These are phyloP conservation scores for Fomitopsis pinicola DNA, from an alignment of 1,284 basidiomycete species.

Conservation along the genomic window DNA sequence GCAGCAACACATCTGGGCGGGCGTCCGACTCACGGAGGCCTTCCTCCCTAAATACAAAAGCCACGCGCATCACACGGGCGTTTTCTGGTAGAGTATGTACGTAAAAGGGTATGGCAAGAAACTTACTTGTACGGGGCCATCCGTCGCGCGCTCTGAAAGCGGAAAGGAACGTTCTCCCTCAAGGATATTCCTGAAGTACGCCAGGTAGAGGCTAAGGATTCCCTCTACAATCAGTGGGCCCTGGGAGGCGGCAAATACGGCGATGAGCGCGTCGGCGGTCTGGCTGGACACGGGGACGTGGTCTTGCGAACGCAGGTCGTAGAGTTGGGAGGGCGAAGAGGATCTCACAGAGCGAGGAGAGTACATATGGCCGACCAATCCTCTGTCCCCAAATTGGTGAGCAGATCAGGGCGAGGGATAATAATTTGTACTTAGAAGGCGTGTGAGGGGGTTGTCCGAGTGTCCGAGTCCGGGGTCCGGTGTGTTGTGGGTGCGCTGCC, in stretches of 20 bases:
- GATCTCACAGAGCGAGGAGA: neutral
- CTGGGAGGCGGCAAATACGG: neutral
- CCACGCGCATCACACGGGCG: constrained; percentile 9
- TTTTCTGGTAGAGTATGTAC: neutral
- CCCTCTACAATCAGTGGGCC: neutral
- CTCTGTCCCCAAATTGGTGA: neutral
- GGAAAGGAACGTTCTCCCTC: constrained; percentile 1
- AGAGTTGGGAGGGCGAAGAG: neutral
- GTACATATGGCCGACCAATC: neutral
- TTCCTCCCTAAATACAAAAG: constrained; percentile 6
- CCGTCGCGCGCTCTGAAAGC: neutral
- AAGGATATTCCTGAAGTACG: constrained; percentile 4
- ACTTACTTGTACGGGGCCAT: constrained; percentile 5
- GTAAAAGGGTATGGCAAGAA: neutral
- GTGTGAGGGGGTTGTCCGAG: neutral
- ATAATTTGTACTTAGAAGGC: neutral
- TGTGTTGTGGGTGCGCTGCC: neutral
- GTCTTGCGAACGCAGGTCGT: neutral
- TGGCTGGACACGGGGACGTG: neutral
- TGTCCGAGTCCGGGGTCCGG: neutral
- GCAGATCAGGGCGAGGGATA: neutral
- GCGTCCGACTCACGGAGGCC: neutral
- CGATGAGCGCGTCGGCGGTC: constrained; percentile 1
- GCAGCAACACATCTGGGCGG: neutral
- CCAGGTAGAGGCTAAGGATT: constrained; percentile 3